Base-by-base conservation (phyloP, 2,329 filamentous ascomycete genomes). In the Fusarium tanahbumbuense region DNA sequence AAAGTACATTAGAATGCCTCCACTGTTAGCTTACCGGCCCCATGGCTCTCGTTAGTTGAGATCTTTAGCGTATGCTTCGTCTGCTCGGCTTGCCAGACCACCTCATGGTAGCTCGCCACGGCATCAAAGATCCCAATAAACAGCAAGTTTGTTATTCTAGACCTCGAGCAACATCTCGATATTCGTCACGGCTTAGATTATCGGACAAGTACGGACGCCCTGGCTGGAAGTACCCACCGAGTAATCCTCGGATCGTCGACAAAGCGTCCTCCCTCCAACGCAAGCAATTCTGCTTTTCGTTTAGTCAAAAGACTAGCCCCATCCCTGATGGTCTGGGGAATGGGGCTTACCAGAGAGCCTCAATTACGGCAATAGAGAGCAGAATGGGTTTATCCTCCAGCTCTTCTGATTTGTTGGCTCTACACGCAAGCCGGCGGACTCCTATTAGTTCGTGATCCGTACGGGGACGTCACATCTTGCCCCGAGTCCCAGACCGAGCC, bases 351-450 rank as follows among this genome's bases (percentile, higher is more conserved):
- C 25, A 22, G 34, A 52, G 52, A 61, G 72, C 59, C 60, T 64
- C 72, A 75, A 66, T 56, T 41, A 54, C 62, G 68, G 68, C 32
- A 66, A 71, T 71, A 69, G 44, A 48, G 48, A 46, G 20, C 27
- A 48, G 10, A 42, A 57, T 49, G 44, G 47, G 22, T 37, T 55
- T 54, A 47, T 61, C 64, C 54, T 65, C 62, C 60, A 68, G 60
- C 64, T 52, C 62, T 34, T 46, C 28, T 25, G 23, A 15, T n/a
- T 66, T 60, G 61, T 68, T 41, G 34, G 42, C 54, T 44, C 40
- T 60, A 28, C 45, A 40, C 41, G 34, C 30, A 23, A 49, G 48
- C 45, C 49, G 55, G 46, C 44, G 50, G 40, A 54, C 46, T 40
- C 30, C 45, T 47, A 49, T 56, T 41, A 56, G 58, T 69, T 70